Evolutionary conservation across 1,284 basidiomycete genomes (phyloP).

Genomic region (Baeospora myosura): DNA sequence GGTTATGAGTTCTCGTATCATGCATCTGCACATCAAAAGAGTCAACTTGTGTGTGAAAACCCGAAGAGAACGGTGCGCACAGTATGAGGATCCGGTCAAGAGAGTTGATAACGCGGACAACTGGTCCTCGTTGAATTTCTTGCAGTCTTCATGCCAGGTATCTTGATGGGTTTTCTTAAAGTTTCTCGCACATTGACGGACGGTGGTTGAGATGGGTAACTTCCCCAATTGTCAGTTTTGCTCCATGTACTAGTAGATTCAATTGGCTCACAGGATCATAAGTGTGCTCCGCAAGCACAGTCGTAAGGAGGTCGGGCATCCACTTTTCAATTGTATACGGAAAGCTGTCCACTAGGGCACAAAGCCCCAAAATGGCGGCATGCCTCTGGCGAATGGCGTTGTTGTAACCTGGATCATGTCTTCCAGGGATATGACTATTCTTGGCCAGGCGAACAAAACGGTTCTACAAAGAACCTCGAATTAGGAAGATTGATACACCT

Average conservation of each 20-base stretch:
- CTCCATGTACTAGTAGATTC: not conserved
- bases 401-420: constrained; percentile 52
- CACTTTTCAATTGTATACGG: constrained; percentile 83
- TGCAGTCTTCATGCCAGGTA: constrained; percentile 79
- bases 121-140: constrained; percentile 70
- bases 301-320: constrained; percentile 72
- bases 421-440: constrained; percentile 49
- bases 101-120: constrained; percentile 63
- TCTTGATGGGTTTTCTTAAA: constrained; percentile 77
- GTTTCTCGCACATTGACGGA: constrained; percentile 64
- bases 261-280: constrained; percentile 58
- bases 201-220: constrained; percentile 69
- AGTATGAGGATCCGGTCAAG: constrained; percentile 68
- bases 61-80: constrained; percentile 36
- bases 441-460: constrained; percentile 64
- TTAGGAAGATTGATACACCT: constrained; percentile 3
- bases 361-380: constrained; percentile 73
- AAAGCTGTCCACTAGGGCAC: constrained; percentile 74
- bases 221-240: constrained; percentile 15
- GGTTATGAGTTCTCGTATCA: constrained; percentile 1
- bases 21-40: constrained; percentile 5
- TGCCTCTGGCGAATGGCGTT: constrained; percentile 65
- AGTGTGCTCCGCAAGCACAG: constrained; percentile 70
- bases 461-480: constrained; percentile 34
- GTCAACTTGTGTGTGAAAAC: no score